A percentile compares a stretch with the other conserved stretches of the same genome.
phyloP scores from a whole-genome alignment of 2,329 filamentous ascomycete genomes.

The Zasmidium citrigriseum region DNA sequence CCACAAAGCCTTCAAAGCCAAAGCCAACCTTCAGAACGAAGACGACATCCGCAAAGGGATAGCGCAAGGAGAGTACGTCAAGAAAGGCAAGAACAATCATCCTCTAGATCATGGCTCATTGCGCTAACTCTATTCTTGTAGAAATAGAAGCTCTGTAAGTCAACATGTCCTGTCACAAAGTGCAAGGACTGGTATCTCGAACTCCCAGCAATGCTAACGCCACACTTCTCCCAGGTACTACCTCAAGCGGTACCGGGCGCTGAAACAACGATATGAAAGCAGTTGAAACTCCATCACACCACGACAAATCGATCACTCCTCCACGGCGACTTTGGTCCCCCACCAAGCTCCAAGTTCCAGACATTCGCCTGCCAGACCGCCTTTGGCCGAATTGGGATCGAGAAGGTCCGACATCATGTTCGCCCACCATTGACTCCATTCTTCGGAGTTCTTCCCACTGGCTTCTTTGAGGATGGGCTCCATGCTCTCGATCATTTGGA shows the following conservation, averaged over 20 bases:
- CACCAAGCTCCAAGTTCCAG: conserved; percentile 69
- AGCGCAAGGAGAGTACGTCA: conserved; percentile 79
- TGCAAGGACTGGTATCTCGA: conserved; percentile 8
- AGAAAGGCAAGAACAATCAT: conserved; percentile 80
- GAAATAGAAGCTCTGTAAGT: conserved; percentile 91
- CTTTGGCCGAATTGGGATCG: conserved; percentile 61
- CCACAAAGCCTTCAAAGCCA: conserved; percentile 81
- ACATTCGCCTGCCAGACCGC: conserved; percentile 81
- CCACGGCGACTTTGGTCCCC: conserved; percentile 51
- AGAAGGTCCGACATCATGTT: conserved; percentile 85
- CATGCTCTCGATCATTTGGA: conserved; percentile 81
- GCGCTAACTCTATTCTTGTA: conserved; percentile 38
- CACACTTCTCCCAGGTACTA: conserved; percentile 68
- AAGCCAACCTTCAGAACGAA: conserved; percentile 69
- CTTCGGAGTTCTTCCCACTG: conserved; percentile 83
- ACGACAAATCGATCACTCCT: background rate
- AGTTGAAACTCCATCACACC: conserved; percentile 10
- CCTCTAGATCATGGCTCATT: no score
- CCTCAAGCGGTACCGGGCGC: conserved; percentile 83
- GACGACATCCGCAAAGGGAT: conserved; percentile 75
- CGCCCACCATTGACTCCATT: conserved; percentile 88
- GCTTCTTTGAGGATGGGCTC: conserved; percentile 80
- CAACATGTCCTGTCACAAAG: conserved; percentile 1
- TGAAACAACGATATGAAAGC: conserved; percentile 72
- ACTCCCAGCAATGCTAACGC: conserved; percentile 2